Conservation (phyloP, 192 early-diverging fungal species). For the Podila verticillata region DNA sequence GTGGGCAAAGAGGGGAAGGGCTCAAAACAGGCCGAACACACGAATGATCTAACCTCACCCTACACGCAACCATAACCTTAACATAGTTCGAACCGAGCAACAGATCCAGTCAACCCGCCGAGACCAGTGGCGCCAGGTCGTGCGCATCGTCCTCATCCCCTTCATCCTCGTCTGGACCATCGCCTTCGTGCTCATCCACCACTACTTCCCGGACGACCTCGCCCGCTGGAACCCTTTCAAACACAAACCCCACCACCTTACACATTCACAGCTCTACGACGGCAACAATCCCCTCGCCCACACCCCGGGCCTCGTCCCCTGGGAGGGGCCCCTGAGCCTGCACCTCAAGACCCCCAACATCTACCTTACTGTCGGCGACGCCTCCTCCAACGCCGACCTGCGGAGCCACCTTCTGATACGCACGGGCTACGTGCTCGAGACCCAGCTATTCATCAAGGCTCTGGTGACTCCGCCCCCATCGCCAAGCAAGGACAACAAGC, state of each 20-base stretch:
- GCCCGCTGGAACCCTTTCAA: neutral
- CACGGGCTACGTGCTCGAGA: neutral
- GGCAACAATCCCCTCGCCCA: neutral
- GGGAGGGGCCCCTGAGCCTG: neutral
- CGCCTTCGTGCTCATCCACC: neutral
- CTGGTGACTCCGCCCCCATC: neutral
- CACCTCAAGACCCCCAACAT: neutral
- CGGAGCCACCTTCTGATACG: neutral
- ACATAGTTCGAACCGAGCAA: neutral
- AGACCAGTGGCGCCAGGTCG: neutral
- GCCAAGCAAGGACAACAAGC: neutral
- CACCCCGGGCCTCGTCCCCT: neutral
- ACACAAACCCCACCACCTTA: no score
- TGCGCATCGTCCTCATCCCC: neutral
- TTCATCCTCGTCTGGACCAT: conserved; percentile 2
- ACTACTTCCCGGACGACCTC: neutral
- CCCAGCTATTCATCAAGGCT: neutral
- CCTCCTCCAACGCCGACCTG: neutral
- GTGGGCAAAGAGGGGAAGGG: neutral
- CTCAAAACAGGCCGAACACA: neutral
- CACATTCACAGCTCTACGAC: neutral
- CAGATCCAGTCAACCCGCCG: neutral
- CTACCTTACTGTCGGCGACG: neutral
- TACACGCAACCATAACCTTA: neutral
- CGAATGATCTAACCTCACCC: neutral